Evolutionary conservation across 805 yeast species (phyloP).

Genomic region (Ogataea sp.): DNA sequence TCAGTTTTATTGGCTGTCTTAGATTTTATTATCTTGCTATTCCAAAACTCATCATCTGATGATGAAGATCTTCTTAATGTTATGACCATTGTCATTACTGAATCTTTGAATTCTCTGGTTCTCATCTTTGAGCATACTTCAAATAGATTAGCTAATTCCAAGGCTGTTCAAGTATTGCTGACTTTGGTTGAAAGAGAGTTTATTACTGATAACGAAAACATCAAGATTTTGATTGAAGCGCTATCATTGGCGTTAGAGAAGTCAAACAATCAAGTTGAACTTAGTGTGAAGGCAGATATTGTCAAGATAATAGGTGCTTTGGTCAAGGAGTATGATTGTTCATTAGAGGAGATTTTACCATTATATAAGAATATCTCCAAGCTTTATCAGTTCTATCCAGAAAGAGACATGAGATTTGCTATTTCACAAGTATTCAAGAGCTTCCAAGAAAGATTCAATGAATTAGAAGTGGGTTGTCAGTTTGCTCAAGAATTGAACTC

Average conservation of each 20-base stretch:
- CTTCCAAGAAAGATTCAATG: slow-evolving; percentile 45
- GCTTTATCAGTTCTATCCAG: slow-evolving; percentile 51
- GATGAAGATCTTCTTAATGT: slow-evolving; percentile 35
- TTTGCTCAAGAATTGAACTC: slow-evolving; percentile 66
- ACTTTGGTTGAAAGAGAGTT: slow-evolving; percentile 50
- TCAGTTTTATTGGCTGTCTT: slow-evolving; percentile 50
- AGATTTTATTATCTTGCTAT: slow-evolving; percentile 42
- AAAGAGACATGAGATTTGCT: slow-evolving; percentile 51
- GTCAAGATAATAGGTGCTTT: slow-evolving; percentile 50
- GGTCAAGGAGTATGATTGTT: slow-evolving; percentile 43
- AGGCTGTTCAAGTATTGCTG: slow-evolving; percentile 43
- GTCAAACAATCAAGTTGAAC: slow-evolving; percentile 42
- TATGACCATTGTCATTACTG: slow-evolving; percentile 50
- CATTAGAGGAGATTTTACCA: slow-evolving; percentile 38
- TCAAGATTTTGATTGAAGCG: slow-evolving; percentile 44
- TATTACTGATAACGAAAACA: slow-evolving; percentile 46
- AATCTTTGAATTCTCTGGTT: slow-evolving; percentile 45
- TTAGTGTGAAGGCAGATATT: slow-evolving; percentile 46
- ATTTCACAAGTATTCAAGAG: slow-evolving; percentile 52
- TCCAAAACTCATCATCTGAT: slow-evolving; percentile 30
- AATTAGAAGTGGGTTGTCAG: slow-evolving; percentile 19
- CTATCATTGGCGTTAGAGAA: slow-evolving; percentile 54
- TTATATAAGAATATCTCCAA: slow-evolving; percentile 21
- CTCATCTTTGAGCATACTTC: slow-evolving; percentile 32
- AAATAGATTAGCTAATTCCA: slow-evolving; percentile 39